Base-by-base conservation (phyloP, 192 early-diverging fungal genomes). In the Coemansia sp. region DNA sequence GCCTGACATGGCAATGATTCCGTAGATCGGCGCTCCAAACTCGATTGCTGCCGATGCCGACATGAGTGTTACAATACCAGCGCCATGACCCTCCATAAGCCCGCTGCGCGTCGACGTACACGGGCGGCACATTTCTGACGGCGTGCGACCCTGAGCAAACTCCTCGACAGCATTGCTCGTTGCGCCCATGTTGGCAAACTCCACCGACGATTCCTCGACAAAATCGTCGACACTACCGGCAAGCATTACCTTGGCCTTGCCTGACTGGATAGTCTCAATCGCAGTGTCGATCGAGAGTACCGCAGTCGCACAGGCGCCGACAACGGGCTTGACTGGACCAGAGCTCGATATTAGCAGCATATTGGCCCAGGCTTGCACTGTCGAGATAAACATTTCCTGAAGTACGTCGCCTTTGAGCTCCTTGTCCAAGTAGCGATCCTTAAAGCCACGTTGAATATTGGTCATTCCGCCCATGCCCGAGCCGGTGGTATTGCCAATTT, bases 171-270 rank as follows among this genome's bases (percentile, higher is more conserved):
- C 77, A 79, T 93, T 93, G 73, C 87, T 90, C 23, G 95, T 97
- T 10, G 95, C 94, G 81, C 94, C 95, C 93, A 97, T 97, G 87
- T 93, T 92, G 70, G 91, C 94, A 74, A 95, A 95, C 75, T 95
- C 94, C 62, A 92, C 89, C 2, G 91, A 89, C 21, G 90, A 89
- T 67, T 95, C 94, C 76, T 94, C 92, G 63, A 88, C 86, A 85
- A 94, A 93, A 64, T 93, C 91, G 66, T 97, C 95, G 66, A 90
- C 92, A 31, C 91, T 94, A 81, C 95, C 95, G 63, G 92, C 94
- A 69, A 97, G 82, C 71, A 95, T 90, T 38, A 95, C 88, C 81
- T 92, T 94, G 68, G 95, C 94, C 79, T 95, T 95, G 64, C 93
- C 93, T 15, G 84, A 82, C 69, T 93, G 85, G 59, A 97, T 93